Evolutionary conservation across 1,284 basidiomycete species (phyloP).

Genomic region (Irpex sp.): DNA sequence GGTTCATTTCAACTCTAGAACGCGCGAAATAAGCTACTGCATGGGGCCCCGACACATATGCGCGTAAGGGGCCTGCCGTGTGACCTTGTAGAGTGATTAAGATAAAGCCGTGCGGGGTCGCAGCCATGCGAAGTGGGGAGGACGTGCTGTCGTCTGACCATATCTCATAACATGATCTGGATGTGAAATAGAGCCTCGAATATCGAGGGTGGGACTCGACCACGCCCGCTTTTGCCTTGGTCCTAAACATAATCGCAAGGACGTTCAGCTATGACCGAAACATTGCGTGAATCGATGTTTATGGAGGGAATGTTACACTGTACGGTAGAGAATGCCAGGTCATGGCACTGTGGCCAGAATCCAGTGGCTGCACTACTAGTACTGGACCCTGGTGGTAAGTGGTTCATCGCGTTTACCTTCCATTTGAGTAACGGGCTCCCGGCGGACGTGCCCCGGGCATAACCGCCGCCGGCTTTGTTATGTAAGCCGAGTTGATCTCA

Average conservation of each 20-base stretch:
- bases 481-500: too few species aligned
- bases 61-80: background rate
- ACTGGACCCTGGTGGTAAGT: background rate
- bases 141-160: background rate
- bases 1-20: background rate
- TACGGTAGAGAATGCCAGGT: too few species aligned
- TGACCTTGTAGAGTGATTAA: background rate
- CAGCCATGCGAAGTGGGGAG: background rate
- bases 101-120: background rate
- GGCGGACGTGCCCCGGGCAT: background rate
- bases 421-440: background rate
- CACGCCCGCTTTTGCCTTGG: background rate
- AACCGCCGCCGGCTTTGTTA: too few species aligned
- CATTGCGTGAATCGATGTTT: background rate
- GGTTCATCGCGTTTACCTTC: background rate
- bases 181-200: conserved; percentile 1
- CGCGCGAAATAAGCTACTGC: background rate
- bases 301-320: too few species aligned
- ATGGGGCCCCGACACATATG: background rate
- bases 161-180: background rate
- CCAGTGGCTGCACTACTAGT: too few species aligned
- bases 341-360: too few species aligned
- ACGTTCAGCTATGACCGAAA: background rate
- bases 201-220: background rate
- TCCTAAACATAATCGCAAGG: background rate